Evolutionary conservation across 2,329 filamentous ascomycete genomes (phyloP), one percentile per base, ranked within the genome.

Genomic region (Fusarium liriodendri): DNA sequence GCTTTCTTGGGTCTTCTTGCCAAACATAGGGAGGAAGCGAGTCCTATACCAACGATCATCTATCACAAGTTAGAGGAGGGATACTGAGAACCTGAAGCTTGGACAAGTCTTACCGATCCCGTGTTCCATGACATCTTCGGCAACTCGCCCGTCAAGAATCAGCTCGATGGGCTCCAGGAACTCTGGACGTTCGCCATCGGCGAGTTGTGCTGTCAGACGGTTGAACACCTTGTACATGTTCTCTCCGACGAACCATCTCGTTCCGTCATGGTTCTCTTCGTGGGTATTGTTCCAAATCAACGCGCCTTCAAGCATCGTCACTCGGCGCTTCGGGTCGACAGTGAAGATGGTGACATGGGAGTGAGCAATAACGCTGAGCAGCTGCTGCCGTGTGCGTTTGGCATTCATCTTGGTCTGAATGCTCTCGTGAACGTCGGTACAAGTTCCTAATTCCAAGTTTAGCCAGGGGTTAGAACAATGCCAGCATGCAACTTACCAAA

Each of bases 291-390:
- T 85, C 87, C 88, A 89, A 11, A 90, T 89, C 66, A 91, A 82
- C 1, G 89, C 88, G 0, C 94, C 94, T 80, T 95, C 93, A 0
- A 95, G 85, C 81, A 95, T 88, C 0, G 89, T 93, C 2, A 95
- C 82, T 7, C 85, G 88, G 29, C 88, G 84, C 13, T 91, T 83
- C 11, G 84, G 84, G 70, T 95, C 90, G 5, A 95, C 89, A 0
- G 92, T 91, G 84, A 95, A 95, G 1, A 96, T 87, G 2, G 93
- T 94, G 33, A 95, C 93, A 63, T 92, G 90, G 0, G 93, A 92
- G 76, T 95, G 92, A 38, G 92, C 89, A 64, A 95, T 91, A 29
- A 95, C 93, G 69, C 90, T 92, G 10, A 91, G 85, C 0, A 96
- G 85, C 78, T 95, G 92, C 76, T 92, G 89, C n/a, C 91, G 87